Conservation (phyloP, 2,329 filamentous ascomycete species). For the Aspergillus aculeatinus region DNA sequence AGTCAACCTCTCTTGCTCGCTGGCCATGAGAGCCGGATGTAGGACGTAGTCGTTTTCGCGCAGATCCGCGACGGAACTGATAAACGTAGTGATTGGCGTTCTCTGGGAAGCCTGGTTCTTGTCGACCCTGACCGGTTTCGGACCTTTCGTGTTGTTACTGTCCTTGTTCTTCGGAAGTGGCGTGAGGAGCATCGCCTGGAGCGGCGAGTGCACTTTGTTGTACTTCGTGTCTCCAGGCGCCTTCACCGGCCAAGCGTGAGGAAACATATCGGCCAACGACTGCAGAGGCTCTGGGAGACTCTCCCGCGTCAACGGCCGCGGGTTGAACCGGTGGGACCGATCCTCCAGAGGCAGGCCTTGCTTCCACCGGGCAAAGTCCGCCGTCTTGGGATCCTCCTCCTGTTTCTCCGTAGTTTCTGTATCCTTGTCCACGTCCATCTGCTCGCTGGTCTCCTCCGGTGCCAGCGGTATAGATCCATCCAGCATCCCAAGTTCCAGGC, state of each 20-base stretch:
- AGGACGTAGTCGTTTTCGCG: conserved; percentile 79
- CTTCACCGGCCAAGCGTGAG: conserved; percentile 83
- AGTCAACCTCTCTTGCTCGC: conserved; percentile 55
- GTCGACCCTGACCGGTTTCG: conserved; percentile 62
- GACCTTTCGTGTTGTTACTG: conserved; percentile 60
- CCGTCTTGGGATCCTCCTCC: conserved; percentile 22
- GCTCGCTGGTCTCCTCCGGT: conserved; percentile 19
- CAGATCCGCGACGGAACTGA: conserved; percentile 71
- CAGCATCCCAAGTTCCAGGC: conserved; percentile 88
- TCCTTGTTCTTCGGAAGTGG: conserved; percentile 69
- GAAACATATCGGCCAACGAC: conserved; percentile 77
- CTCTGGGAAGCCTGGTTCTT: conserved; percentile 70
- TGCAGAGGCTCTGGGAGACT: conserved; percentile 53
- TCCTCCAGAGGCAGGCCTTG: conserved; percentile 37
- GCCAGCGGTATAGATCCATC: conserved; percentile 54
- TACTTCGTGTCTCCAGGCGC: conserved; percentile 82
- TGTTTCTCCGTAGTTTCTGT: conserved; percentile 15
- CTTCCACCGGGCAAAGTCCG: conserved; percentile 42
- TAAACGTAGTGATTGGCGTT: conserved; percentile 77
- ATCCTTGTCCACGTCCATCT: neutral
- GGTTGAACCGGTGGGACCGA: conserved; percentile 34
- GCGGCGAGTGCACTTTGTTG: conserved; percentile 78
- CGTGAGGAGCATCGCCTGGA: conserved; percentile 78
- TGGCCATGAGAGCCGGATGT: conserved; percentile 72
- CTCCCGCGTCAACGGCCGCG: conserved; percentile 31